phyloP scores from a whole-genome alignment of 352 stramenopile species.

The Pythium volutum region DNA sequence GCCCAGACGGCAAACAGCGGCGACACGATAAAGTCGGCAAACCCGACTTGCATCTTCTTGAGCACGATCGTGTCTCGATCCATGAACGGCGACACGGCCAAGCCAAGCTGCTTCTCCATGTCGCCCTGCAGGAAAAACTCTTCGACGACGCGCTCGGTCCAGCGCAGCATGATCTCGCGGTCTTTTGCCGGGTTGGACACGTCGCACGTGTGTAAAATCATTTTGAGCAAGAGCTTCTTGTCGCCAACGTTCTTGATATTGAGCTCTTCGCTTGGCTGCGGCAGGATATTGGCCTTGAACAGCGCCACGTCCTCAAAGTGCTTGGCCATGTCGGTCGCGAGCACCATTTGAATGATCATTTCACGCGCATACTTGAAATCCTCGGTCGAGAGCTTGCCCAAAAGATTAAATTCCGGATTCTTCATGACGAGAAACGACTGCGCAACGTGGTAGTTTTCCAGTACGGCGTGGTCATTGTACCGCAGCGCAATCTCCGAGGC shows the following conservation, averaged over 20 bases:
- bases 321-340: slow-evolving; percentile 89
- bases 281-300: slow-evolving; percentile 87
- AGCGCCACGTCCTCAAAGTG: slow-evolving; percentile 87
- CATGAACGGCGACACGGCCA: slow-evolving; percentile 93
- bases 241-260: slow-evolving; percentile 82
- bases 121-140: slow-evolving; percentile 97
- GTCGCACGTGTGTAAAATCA: slow-evolving; percentile 91
- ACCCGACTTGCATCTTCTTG: slow-evolving; percentile 93
- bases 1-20: slow-evolving; percentile 86
- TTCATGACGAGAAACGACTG: slow-evolving; percentile 91
- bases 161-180: slow-evolving; percentile 85
- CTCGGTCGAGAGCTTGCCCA: slow-evolving; percentile 64
- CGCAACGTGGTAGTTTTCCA: slow-evolving; percentile 89
- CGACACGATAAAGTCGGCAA: slow-evolving; percentile 93
- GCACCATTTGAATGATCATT: slow-evolving; percentile 90
- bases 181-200: slow-evolving; percentile 94
- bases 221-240: slow-evolving; percentile 87
- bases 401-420: slow-evolving; percentile 79
- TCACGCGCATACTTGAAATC: slow-evolving; percentile 86
- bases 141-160: slow-evolving; percentile 91
- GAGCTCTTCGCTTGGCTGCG: slow-evolving; percentile 56
- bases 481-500: slow-evolving; percentile 83
- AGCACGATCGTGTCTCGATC: slow-evolving; percentile 90
- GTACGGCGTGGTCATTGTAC: slow-evolving; percentile 88
- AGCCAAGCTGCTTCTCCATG: slow-evolving; percentile 88